Conservation (phyloP, 2,329 filamentous ascomycete genomes). For the Colletotrichum siamense region DNA sequence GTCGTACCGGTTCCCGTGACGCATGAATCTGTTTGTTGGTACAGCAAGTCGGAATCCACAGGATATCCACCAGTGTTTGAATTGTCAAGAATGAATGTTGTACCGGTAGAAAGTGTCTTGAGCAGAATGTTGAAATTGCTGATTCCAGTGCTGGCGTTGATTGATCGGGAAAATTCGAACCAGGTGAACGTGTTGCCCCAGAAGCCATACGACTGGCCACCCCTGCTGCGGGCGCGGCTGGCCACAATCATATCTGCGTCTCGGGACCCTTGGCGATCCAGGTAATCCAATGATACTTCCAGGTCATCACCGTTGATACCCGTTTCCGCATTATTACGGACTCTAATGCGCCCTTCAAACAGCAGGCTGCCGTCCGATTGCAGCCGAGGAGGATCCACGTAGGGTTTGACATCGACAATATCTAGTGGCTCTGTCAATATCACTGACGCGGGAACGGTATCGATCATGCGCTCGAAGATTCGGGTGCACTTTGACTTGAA, state of each 20-base stretch:
- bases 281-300: neutral
- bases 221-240: neutral
- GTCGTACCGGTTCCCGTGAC: neutral
- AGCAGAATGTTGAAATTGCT: conserved; percentile 34
- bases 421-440: conserved; percentile 31
- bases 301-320: neutral
- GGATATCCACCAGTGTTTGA: conserved; percentile 32
- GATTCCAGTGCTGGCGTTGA: conserved; percentile 29
- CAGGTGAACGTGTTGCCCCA: conserved; percentile 30
- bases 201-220: conserved; percentile 26
- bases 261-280: neutral
- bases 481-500: conserved; percentile 38
- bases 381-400: conserved; percentile 28
- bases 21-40: conserved; percentile 29
- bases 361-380: conserved; percentile 24
- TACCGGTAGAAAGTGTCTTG: conserved; percentile 26
- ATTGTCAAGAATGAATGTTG: conserved; percentile 22
- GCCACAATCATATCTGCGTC: neutral
- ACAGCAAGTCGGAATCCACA: conserved; percentile 29
- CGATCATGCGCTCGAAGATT: conserved; percentile 36
- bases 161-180: conserved; percentile 30
- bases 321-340: neutral
- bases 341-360: neutral
- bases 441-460: conserved; percentile 35
- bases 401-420: conserved; percentile 35